Evolutionary conservation across 176 grass and related monocot species (phyloP).

Genomic region (Cenchrus americanus): DNA sequence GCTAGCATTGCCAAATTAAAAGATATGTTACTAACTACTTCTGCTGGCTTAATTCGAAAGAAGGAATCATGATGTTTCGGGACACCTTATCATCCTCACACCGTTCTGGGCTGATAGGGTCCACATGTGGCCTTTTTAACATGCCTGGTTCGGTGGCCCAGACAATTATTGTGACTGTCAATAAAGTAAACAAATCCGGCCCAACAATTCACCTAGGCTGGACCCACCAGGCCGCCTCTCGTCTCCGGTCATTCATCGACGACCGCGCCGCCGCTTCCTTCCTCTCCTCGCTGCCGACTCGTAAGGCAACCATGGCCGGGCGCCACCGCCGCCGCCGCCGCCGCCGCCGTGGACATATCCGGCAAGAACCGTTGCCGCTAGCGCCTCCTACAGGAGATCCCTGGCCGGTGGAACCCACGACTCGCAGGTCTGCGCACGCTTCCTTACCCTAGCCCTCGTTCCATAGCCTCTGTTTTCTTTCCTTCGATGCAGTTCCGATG

Average conservation of each 20-base stretch:
- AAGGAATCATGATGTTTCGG: too few relatives aligned
- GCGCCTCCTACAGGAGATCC: not conserved
- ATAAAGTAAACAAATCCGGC: too few relatives aligned
- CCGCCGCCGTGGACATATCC: not conserved
- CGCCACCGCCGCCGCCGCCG: too few relatives aligned
- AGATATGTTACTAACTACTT: too few relatives aligned
- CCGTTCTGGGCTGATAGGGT: too few relatives aligned
- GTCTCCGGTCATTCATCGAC: not conserved
- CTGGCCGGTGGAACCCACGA: not conserved
- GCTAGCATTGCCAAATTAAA: too few relatives aligned
- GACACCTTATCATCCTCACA: too few relatives aligned
- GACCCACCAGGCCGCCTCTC: not conserved
- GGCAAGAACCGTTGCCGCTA: too few relatives aligned
- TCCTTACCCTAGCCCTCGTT: not conserved
- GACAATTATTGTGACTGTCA: too few relatives aligned
- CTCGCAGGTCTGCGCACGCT: conserved; percentile 6
- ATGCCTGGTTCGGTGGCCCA: too few relatives aligned
- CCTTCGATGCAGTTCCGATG: not conserved
- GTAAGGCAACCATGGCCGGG: not conserved
- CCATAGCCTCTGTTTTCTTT: not conserved
- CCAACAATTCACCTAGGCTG: not conserved
- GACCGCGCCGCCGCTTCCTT: not conserved
- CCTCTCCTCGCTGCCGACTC: not conserved
- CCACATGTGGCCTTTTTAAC: too few relatives aligned
- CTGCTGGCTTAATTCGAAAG: too few relatives aligned